Evolutionary conservation across 2,329 filamentous ascomycete species (phyloP).

Genomic region (Emmonsiellopsis sp.): DNA sequence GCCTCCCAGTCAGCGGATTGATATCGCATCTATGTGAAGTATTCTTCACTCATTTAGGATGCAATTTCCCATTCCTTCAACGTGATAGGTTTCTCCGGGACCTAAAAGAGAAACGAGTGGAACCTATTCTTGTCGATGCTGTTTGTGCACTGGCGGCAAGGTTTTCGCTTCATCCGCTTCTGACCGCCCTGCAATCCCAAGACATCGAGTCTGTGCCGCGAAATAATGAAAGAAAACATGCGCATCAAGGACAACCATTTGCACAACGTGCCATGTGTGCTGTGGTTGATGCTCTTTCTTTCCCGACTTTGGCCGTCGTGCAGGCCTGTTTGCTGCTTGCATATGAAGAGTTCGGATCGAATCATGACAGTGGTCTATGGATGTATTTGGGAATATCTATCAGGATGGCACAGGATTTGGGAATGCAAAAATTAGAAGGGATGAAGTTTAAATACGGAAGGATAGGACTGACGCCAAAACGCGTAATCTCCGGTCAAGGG

Average conservation of each 20-base stretch:
- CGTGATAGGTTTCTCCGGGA: slow-evolving; percentile 64
- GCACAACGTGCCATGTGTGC: slow-evolving; percentile 75
- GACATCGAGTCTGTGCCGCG: slow-evolving; percentile 34
- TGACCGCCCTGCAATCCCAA: slow-evolving; percentile 44
- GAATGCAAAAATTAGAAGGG: slow-evolving; percentile 72
- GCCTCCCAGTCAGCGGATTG: slow-evolving; percentile 61
- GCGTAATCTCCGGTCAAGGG: slow-evolving; percentile 39
- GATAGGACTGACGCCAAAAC: slow-evolving; percentile 47
- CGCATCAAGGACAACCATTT: slow-evolving; percentile 68
- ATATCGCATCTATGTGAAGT: slow-evolving; percentile 69
- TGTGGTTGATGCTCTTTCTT: slow-evolving; percentile 73
- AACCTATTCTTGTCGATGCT: slow-evolving; percentile 77
- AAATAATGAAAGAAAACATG: slow-evolving; percentile 32
- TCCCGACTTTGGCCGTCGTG: slow-evolving; percentile 72
- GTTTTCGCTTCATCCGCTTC: slow-evolving; percentile 57
- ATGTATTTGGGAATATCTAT: slow-evolving; percentile 89
- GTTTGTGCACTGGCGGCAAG: slow-evolving; percentile 74
- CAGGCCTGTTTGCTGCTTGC: slow-evolving; percentile 77
- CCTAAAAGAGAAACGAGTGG: slow-evolving; percentile 69
- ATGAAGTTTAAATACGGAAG: slow-evolving; percentile 50
- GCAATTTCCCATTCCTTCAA: slow-evolving; percentile 76
- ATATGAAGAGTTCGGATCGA: slow-evolving; percentile 81
- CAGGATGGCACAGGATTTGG: slow-evolving; percentile 70
- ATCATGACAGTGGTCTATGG: slow-evolving; percentile 83
- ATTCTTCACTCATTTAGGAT: slow-evolving; percentile 75